Conservation (phyloP, 2,329 filamentous ascomycete genomes). For the Aspergillus vadensis region DNA sequence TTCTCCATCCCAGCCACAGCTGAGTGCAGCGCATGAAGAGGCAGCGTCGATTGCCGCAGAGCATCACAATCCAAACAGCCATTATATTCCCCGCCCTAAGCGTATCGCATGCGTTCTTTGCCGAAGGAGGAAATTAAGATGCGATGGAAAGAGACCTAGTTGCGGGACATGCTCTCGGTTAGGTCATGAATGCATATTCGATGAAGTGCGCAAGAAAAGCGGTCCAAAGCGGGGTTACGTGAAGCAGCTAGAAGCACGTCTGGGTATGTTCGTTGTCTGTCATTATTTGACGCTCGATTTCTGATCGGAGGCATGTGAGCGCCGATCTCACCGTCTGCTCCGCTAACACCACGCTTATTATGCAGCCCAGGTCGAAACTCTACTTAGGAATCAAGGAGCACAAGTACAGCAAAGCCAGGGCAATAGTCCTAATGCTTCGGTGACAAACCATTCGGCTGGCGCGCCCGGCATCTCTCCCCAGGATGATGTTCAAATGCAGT, state of each 20-base stretch:
- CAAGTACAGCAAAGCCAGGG: constrained; percentile 30
- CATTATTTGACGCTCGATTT: background rate
- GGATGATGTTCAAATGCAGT: constrained; percentile 25
- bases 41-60: constrained; percentile 35
- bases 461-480: constrained; percentile 28
- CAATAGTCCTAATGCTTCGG: constrained; percentile 24
- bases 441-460: constrained; percentile 32
- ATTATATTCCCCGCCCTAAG: constrained; percentile 78
- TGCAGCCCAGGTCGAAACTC: constrained; percentile 86
- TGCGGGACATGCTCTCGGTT: constrained; percentile 88
- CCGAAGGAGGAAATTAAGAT: constrained; percentile 86
- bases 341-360: constrained; percentile 16
- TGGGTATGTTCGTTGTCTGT: constrained; percentile 64
- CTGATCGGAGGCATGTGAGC: background rate
- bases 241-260: constrained; percentile 85
- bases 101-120: constrained; percentile 94
- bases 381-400: constrained; percentile 77
- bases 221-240: constrained; percentile 93
- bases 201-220: constrained; percentile 91
- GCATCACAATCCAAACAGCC: constrained; percentile 47
- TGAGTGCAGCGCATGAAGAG: constrained; percentile 18
- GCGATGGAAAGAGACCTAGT: constrained; percentile 79
- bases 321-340: background rate
- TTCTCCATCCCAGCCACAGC: constrained; percentile 27
- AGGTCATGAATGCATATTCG: constrained; percentile 84